Conservation (phyloP, 2,329 filamentous ascomycete genomes). For the Eutypa lata region DNA sequence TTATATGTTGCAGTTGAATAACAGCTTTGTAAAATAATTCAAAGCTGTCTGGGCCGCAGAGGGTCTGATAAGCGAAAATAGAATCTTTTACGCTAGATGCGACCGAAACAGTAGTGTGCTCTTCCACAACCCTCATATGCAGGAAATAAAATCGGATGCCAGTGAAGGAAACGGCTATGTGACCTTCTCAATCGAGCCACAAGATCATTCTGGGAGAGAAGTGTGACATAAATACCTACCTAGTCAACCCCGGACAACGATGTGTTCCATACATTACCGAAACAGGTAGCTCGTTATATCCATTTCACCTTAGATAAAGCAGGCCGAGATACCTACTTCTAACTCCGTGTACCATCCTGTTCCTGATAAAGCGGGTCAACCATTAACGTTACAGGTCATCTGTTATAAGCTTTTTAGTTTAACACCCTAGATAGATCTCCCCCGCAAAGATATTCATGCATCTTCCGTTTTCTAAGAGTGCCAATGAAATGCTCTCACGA, state of each 20-base stretch:
- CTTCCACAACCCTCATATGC: too few relatives aligned
- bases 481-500: too few relatives aligned
- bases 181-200: slow-evolving; percentile 8
- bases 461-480: too few relatives aligned
- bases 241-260: neutral
- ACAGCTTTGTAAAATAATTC: too few relatives aligned
- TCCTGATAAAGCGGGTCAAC: slow-evolving; percentile 12
- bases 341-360: slow-evolving; percentile 7
- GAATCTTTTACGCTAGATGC: too few relatives aligned
- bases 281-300: slow-evolving; percentile 13
- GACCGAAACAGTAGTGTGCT: too few relatives aligned
- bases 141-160: too few relatives aligned
- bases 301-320: slow-evolving; percentile 6
- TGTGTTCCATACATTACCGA: slow-evolving; percentile 7
- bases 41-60: too few relatives aligned
- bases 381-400: slow-evolving; percentile 13
- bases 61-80: too few relatives aligned
- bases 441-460: slow-evolving; percentile 1
- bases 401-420: slow-evolving; percentile 5
- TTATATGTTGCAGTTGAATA: too few relatives aligned
- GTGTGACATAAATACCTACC: neutral
- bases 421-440: slow-evolving; percentile 2
- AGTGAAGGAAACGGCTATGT: neutral
- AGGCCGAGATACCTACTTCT: slow-evolving; percentile 2
- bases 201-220: neutral